Evolutionary conservation across 73 alveolate species (phyloP).

Genomic region (Effrenium voratum): DNA sequence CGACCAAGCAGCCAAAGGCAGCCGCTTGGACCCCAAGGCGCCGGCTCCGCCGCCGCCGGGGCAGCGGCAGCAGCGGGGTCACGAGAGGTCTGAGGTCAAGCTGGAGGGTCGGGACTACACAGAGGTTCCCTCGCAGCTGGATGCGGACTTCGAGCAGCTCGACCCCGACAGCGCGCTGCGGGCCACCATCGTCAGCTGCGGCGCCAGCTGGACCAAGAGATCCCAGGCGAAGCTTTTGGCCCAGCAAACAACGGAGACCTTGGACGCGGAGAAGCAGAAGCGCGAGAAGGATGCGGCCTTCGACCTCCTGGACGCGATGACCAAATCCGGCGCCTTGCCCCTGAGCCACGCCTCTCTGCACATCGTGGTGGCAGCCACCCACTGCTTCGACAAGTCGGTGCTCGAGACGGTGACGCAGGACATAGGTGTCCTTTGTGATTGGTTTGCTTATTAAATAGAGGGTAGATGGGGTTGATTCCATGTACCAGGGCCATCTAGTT

Average conservation of each 20-base stretch:
- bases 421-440: too few species aligned
- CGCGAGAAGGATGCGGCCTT: conserved; percentile 68
- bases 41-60: neutral
- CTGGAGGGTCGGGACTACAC: conserved; percentile 53
- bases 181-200: conserved; percentile 39
- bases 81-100: neutral
- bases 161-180: conserved; percentile 61
- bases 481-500: too few species aligned
- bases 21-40: too few species aligned
- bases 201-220: conserved; percentile 32
- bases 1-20: conserved; percentile 18
- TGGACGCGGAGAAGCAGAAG: conserved; percentile 14
- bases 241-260: neutral
- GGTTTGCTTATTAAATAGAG: too few species aligned
- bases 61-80: neutral
- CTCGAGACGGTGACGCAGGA: conserved; percentile 55
- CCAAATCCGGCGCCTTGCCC: conserved; percentile 77
- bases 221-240: conserved; percentile 45
- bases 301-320: conserved; percentile 72
- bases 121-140: conserved; percentile 72
- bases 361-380: conserved; percentile 81
- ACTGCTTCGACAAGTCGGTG: conserved; percentile 89
- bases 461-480: too few species aligned
- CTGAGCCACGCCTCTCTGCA: conserved; percentile 54
- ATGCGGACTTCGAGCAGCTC: conserved; percentile 37